Percentiles rank a stretch among this genome's conserved stretches.
These are phyloP conservation scores for Penicillium polonicum DNA, from an alignment of 2,329 filamentous ascomycete genomes.

Conservation along the genomic window DNA sequence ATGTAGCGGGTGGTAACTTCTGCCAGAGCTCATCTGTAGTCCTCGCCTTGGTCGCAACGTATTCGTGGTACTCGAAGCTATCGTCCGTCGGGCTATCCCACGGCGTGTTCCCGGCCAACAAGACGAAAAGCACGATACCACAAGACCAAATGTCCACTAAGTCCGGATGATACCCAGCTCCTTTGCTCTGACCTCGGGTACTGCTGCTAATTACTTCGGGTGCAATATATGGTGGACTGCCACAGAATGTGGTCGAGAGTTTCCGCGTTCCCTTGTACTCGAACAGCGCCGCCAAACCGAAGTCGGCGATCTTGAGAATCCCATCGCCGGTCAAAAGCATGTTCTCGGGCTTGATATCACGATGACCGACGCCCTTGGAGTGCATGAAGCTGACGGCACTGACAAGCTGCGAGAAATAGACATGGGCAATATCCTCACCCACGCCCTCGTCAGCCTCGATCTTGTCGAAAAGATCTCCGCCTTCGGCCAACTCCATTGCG, in stretches of 20 bases:
- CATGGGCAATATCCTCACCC: constrained; percentile 89
- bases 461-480: constrained; percentile 97
- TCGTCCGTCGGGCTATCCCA: constrained; percentile 88
- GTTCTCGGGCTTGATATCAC: constrained; percentile 92
- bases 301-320: constrained; percentile 91
- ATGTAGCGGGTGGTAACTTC: constrained; percentile 67
- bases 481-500: constrained; percentile 94
- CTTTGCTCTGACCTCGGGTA: constrained; percentile 50
- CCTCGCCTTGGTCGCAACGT: constrained; percentile 73
- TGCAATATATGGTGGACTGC: constrained; percentile 94
- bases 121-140: constrained; percentile 93
- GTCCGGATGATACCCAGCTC: constrained; percentile 60
- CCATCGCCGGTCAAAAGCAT: constrained; percentile 83
- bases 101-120: constrained; percentile 92
- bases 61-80: constrained; percentile 91
- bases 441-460: constrained; percentile 97
- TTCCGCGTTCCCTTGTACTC: constrained; percentile 83
- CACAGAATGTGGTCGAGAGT: constrained; percentile 83
- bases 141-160: constrained; percentile 95
- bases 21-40: constrained; percentile 85
- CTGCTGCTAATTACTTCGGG: constrained; percentile 73
- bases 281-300: constrained; percentile 92
- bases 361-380: constrained; percentile 89
- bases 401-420: constrained; percentile 92
- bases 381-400: constrained; percentile 93